Evolutionary conservation across 108 stramenopile species (phyloP).

Genomic region (Chaetoceros muelleri): DNA sequence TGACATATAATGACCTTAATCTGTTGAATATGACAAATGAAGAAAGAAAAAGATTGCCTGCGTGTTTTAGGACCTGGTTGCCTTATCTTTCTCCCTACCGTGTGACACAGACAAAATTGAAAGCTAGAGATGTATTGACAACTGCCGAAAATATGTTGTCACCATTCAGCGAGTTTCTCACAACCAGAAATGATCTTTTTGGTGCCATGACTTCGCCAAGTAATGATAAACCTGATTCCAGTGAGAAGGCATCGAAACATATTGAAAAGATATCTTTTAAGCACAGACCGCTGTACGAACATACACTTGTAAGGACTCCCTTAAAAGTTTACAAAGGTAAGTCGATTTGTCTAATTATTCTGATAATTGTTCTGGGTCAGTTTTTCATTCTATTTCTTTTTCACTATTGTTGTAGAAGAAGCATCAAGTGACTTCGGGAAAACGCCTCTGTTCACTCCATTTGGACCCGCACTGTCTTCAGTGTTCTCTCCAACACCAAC

Average conservation of each 20-base stretch:
- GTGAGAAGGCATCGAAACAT: not conserved
- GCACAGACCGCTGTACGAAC: not conserved
- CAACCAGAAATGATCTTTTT: not conserved
- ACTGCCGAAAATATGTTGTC: not conserved
- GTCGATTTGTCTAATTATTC: too few species aligned
- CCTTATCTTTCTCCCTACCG: not conserved
- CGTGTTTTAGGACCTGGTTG: constrained; percentile 15
- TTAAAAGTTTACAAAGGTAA: not conserved
- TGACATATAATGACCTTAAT: constrained; percentile 26
- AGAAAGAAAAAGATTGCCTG: constrained; percentile 37
- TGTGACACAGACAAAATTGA: not conserved
- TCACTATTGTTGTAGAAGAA: not conserved
- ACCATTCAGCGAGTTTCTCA: not conserved
- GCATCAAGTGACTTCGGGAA: not conserved
- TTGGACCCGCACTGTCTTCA: not conserved
- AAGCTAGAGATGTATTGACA: not conserved
- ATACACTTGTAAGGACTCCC: not conserved
- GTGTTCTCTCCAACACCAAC: not conserved
- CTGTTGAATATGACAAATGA: constrained; percentile 39
- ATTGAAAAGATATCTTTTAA: too few species aligned
- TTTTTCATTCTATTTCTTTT: not conserved
- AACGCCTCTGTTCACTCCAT: not conserved
- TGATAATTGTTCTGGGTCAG: not conserved
- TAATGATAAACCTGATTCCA: not conserved
- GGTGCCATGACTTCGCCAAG: not conserved